These are phyloP conservation scores for Phytophthora aleatoria DNA, from an alignment of 352 stramenopile species.

Conservation along the genomic window DNA sequence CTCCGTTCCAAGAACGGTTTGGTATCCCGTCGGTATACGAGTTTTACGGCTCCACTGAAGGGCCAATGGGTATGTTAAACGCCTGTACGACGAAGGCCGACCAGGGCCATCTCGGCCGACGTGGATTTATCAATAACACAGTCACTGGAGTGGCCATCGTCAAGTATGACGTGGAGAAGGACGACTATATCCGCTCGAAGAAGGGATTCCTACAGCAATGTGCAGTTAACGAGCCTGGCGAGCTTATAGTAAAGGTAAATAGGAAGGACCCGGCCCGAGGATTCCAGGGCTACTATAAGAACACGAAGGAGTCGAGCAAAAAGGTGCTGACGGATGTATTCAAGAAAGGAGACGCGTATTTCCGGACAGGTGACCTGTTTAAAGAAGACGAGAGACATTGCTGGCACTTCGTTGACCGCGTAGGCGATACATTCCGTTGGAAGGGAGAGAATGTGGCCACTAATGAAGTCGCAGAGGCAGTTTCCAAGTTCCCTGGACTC, in stretches of 20 bases:
- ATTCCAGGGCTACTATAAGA: constrained; percentile 91
- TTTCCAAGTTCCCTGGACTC: constrained; percentile 79
- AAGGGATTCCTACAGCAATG: constrained; percentile 60
- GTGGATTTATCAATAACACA: constrained; percentile 53
- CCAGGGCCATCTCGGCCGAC: constrained; percentile 68
- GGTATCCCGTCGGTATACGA: constrained; percentile 86
- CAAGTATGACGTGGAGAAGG: constrained; percentile 75
- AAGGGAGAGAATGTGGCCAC: constrained; percentile 94
- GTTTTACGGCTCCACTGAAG: constrained; percentile 94
- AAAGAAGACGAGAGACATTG: constrained; percentile 68
- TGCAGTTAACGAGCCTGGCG: constrained; percentile 64
- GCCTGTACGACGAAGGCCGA: constrained; percentile 60
- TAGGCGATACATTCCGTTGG: constrained; percentile 94
- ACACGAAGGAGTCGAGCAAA: constrained; percentile 74
- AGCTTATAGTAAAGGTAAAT: constrained; percentile 73
- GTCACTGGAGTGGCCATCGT: constrained; percentile 76
- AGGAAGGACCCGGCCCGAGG: constrained; percentile 52
- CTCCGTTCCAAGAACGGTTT: constrained; percentile 86
- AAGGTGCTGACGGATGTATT: constrained; percentile 89
- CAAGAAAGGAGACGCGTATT: constrained; percentile 86
- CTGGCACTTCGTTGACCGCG: constrained; percentile 91
- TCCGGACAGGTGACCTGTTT: constrained; percentile 92
- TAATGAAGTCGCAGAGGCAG: constrained; percentile 84
- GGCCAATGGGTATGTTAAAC: constrained; percentile 84
- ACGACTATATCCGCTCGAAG: constrained; percentile 65